phyloP scores from a whole-genome alignment of 1,139 yeast species.

The Hyphopichia wangnamkhiaoensis region DNA sequence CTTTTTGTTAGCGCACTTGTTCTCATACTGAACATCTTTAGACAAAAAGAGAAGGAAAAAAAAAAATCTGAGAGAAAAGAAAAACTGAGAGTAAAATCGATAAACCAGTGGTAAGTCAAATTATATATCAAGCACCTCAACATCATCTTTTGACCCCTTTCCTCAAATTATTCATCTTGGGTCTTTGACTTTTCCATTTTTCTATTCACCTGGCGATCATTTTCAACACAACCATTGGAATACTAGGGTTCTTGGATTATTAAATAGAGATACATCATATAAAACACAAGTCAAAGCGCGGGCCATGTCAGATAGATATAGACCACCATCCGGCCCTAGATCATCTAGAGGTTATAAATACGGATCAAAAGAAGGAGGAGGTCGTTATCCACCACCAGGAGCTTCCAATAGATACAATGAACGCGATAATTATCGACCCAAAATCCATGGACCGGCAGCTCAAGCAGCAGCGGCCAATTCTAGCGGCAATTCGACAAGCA shows the following conservation, averaged over 20 bases:
- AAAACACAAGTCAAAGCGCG: background rate
- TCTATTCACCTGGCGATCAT: too few relatives aligned
- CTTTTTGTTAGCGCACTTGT: too few relatives aligned
- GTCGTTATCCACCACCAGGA: constrained; percentile 8
- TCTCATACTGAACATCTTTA: background rate
- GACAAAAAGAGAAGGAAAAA: background rate
- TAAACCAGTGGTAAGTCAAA: background rate
- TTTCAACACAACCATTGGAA: background rate
- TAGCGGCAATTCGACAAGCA: too few relatives aligned
- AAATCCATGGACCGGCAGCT: constrained; percentile 6
- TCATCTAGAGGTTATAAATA: constrained; percentile 22
- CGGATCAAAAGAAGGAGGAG: constrained; percentile 10
- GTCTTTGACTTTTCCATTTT: background rate
- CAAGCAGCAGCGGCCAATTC: too few relatives aligned
- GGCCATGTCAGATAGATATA: constrained; percentile 44
- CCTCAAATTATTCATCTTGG: background rate
- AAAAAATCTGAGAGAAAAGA: background rate
- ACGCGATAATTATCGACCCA: constrained; percentile 20
- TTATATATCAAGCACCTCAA: background rate
- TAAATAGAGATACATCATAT: too few relatives aligned
- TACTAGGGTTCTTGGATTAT: too few relatives aligned
- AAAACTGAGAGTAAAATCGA: background rate
- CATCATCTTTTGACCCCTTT: background rate
- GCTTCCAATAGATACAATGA: constrained; percentile 16
- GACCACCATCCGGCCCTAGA: constrained; percentile 41